A percentile compares a stretch with the other conserved stretches of the same genome.
Evolutionary conservation across 306 rosid genomes (phyloP).

Genomic region (Sechiopsis laciniata): DNA sequence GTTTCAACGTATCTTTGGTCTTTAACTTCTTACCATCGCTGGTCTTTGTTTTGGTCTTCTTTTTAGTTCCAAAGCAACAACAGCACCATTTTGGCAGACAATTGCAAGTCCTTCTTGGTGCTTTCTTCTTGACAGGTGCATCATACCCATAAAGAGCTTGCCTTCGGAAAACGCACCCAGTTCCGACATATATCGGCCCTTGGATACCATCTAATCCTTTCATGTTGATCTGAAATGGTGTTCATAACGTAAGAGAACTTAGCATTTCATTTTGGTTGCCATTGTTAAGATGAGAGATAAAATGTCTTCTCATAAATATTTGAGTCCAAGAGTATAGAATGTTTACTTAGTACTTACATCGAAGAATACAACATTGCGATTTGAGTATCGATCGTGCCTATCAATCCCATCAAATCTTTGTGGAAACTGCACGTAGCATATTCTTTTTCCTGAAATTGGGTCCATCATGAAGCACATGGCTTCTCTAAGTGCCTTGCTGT

Average conservation of each 20-base stretch:
- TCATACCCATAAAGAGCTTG: slow-evolving; percentile 91
- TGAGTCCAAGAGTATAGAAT: neutral
- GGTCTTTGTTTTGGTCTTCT: neutral
- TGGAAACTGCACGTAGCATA: slow-evolving; percentile 87
- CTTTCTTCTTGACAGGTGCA: slow-evolving; percentile 69
- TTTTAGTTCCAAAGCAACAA: neutral
- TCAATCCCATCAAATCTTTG: slow-evolving; percentile 94
- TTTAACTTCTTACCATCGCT: neutral
- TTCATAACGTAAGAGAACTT: slow-evolving; percentile 17
- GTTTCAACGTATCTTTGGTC: neutral
- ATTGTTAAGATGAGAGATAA: neutral
- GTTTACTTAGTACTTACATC: slow-evolving; percentile 65
- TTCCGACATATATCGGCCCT: slow-evolving; percentile 90
- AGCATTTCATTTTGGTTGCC: slow-evolving; percentile 6
- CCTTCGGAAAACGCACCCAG: slow-evolving; percentile 87
- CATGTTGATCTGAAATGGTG: slow-evolving; percentile 60
- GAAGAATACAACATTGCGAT: slow-evolving; percentile 85
- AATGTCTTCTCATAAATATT: too few relatives aligned
- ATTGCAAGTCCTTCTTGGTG: slow-evolving; percentile 44
- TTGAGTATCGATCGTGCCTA: slow-evolving; percentile 84
- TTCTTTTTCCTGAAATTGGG: slow-evolving; percentile 73
- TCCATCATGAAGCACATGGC: slow-evolving; percentile 98
- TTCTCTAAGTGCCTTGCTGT: slow-evolving; percentile 88
- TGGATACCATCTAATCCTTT: slow-evolving; percentile 91
- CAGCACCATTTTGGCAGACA: neutral